Percentiles rank a stretch among this genome's conserved stretches.
phyloP scores from a whole-genome alignment of 768 basidiomycete genomes.

The Phylloporus scabripes region DNA sequence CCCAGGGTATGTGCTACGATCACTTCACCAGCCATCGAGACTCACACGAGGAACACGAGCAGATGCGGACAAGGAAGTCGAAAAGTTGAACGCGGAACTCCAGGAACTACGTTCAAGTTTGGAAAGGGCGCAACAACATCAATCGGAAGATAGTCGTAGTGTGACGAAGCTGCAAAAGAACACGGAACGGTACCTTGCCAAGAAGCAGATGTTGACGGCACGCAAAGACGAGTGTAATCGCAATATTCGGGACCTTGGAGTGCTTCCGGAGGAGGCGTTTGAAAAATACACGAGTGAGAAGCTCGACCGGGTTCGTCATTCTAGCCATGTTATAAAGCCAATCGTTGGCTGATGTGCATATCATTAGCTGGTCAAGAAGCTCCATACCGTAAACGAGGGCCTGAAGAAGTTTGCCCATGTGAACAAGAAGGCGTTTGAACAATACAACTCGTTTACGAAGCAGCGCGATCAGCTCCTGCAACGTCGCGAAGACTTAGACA shows the following conservation, averaged over 20 bases:
- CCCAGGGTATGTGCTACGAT: constrained; percentile 43
- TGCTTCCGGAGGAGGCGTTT: constrained; percentile 95
- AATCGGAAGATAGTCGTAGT: constrained; percentile 78
- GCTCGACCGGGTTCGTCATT: constrained; percentile 68
- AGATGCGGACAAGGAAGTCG: constrained; percentile 74
- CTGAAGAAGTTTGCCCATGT: constrained; percentile 97
- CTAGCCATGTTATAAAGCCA: background rate
- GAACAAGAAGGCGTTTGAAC: constrained; percentile 99
- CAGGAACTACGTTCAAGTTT: constrained; percentile 62
- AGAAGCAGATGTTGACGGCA: constrained; percentile 75
- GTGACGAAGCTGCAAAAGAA: constrained; percentile 93
- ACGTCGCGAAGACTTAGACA: constrained; percentile 87
- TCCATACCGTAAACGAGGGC: constrained; percentile 89
- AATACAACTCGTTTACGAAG: constrained; percentile 96
- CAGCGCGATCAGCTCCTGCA: constrained; percentile 87
- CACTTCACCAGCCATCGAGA: too few relatives aligned
- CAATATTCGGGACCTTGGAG: constrained; percentile 93
- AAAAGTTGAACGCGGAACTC: constrained; percentile 53
- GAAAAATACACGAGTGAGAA: constrained; percentile 88
- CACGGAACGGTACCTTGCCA: constrained; percentile 90
- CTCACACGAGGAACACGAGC: background rate
- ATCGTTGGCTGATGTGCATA: constrained; percentile 1
- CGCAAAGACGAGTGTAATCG: constrained; percentile 94
- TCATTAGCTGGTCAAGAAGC: constrained; percentile 78
- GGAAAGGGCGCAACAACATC: constrained; percentile 75